These are phyloP conservation scores for Elaeagnus macrophylla DNA, from an alignment of 306 rosid species.

Conservation along the genomic window DNA sequence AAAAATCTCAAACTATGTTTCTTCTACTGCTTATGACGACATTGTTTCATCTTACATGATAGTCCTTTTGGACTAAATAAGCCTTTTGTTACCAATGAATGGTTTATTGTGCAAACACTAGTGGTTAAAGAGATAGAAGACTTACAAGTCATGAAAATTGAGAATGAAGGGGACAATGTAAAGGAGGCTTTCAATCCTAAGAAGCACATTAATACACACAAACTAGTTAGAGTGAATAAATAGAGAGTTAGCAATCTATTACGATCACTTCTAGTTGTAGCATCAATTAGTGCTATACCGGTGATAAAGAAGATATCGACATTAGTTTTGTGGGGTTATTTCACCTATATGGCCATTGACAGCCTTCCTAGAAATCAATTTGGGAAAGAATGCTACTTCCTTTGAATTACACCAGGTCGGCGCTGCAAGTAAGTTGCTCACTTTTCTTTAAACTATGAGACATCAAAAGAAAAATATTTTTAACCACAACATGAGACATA, in stretches of 20 bases:
- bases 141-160: slow-evolving; percentile 36
- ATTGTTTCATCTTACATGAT: too few species aligned
- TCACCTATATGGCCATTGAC: slow-evolving; percentile 53
- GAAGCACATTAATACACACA: slow-evolving; percentile 37
- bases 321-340: slow-evolving; percentile 53
- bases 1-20: not conserved
- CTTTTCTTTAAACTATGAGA: not conserved
- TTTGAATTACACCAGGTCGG: slow-evolving; percentile 34
- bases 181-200: slow-evolving; percentile 29
- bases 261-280: slow-evolving; percentile 44
- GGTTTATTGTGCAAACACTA: slow-evolving; percentile 23
- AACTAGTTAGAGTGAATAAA: slow-evolving; percentile 49
- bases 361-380: slow-evolving; percentile 57
- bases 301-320: slow-evolving; percentile 37
- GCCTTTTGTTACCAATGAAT: not conserved
- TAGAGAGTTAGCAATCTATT: slow-evolving; percentile 52
- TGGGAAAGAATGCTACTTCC: slow-evolving; percentile 42
- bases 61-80: too few species aligned
- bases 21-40: not conserved
- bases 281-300: slow-evolving; percentile 36
- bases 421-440: slow-evolving; percentile 35
- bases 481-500: too few species aligned
- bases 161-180: not conserved
- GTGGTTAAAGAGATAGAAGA: slow-evolving; percentile 43
- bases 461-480: too few species aligned